Percentiles rank a stretch among this genome's conserved stretches.
Evolutionary conservation across 2,329 filamentous ascomycete species (phyloP).

Genomic region (Fusarium oxysporum): DNA sequence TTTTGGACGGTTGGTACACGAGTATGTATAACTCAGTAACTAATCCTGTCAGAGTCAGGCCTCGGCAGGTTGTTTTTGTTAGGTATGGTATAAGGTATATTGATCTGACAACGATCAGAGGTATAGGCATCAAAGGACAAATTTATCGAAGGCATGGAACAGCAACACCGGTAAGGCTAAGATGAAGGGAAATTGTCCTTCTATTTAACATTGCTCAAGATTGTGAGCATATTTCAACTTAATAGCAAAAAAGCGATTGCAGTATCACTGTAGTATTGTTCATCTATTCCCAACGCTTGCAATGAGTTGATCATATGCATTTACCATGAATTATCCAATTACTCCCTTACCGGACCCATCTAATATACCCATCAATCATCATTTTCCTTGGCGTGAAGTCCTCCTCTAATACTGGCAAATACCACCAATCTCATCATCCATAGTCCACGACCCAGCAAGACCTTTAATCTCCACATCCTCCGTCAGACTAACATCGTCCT

Average conservation of each 20-base stretch:
- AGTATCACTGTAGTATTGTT: neutral
- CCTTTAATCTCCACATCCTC: constrained; percentile 68
- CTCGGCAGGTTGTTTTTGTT: neutral
- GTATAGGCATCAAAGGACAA: neutral
- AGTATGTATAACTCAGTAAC: constrained; percentile 6
- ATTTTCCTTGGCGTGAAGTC: neutral
- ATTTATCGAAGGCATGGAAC: neutral
- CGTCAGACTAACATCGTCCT: constrained; percentile 51
- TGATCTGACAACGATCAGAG: neutral
- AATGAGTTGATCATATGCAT: neutral
- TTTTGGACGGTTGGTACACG: neutral
- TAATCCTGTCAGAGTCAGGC: neutral
- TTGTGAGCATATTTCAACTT: neutral
- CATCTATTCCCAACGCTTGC: neutral
- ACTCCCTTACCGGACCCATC: neutral
- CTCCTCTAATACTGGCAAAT: constrained; percentile 65
- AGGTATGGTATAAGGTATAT: neutral
- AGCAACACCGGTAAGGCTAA: neutral
- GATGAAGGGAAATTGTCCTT: neutral
- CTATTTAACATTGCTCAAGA: neutral
- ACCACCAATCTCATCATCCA: constrained; percentile 81
- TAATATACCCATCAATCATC: neutral
- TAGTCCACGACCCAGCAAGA: constrained; percentile 87
- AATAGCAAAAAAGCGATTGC: neutral
- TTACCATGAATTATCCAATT: constrained; percentile 6